Percentiles rank a stretch among this genome's conserved stretches.
phyloP scores from a whole-genome alignment of 2,329 filamentous ascomycete species.

The Xylaria sp. region DNA sequence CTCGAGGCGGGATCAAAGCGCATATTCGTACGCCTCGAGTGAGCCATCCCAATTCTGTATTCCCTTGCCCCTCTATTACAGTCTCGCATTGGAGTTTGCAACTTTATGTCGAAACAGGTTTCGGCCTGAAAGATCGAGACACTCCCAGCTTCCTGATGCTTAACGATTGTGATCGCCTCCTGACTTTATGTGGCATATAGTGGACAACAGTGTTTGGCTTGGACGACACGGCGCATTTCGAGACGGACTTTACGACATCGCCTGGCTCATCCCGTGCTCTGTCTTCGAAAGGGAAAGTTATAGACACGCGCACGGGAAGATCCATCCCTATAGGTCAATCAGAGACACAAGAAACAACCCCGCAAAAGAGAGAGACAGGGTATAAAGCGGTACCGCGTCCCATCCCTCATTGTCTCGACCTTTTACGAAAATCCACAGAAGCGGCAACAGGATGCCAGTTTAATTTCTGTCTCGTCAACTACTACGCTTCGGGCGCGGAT shows the following conservation, averaged over 20 bases:
- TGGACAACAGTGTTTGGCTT: constrained; percentile 69
- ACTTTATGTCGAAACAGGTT: neutral
- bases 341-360: constrained; percentile 54
- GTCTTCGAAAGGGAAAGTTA: constrained; percentile 41
- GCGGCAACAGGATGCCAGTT: constrained; percentile 72
- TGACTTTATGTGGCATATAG: constrained; percentile 8
- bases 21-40: constrained; percentile 63
- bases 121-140: too few species aligned
- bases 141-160: too few species aligned
- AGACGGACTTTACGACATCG: neutral
- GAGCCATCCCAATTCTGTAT: constrained; percentile 1
- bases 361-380: constrained; percentile 5
- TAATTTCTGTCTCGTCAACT: constrained; percentile 86
- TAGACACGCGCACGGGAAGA: constrained; percentile 57
- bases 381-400: constrained; percentile 66
- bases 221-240: constrained; percentile 72
- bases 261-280: constrained; percentile 48
- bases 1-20: constrained; percentile 70
- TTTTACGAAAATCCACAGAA: constrained; percentile 72
- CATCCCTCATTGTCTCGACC: constrained; percentile 75
- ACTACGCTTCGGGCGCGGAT: constrained; percentile 81
- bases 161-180: neutral
- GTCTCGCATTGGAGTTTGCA: neutral
- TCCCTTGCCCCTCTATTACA: neutral
- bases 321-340: constrained; percentile 62